Percentiles rank a stretch among this genome's conserved stretches.
Evolutionary conservation across 352 stramenopile genomes (phyloP).

Genomic region (Phytophthora pistaciae): DNA sequence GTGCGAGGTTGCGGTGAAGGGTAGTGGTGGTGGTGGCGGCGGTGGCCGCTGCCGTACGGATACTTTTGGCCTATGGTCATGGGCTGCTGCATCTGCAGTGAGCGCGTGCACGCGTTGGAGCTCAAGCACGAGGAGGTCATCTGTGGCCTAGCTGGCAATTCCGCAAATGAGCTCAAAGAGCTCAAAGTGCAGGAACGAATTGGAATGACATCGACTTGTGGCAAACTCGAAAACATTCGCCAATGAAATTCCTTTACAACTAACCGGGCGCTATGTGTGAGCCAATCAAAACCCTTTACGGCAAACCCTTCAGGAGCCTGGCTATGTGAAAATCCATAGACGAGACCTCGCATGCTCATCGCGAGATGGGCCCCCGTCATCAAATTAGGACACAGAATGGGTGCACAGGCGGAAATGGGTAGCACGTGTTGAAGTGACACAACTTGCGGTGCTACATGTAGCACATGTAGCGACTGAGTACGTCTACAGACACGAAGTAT

Average conservation of each 20-base stretch:
- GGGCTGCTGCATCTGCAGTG: slow-evolving; percentile 37
- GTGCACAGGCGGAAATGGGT: neutral
- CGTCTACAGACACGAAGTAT: too few relatives aligned
- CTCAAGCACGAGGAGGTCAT: slow-evolving; percentile 35
- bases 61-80: slow-evolving; percentile 41
- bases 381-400: neutral
- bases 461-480: too few relatives aligned
- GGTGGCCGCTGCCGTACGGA: slow-evolving; percentile 4
- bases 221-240: too few relatives aligned
- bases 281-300: too few relatives aligned
- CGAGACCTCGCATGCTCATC: slow-evolving; percentile 3
- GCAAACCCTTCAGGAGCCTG: too few relatives aligned
- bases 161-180: slow-evolving; percentile 21
- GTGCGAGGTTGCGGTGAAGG: slow-evolving; percentile 15
- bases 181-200: too few relatives aligned
- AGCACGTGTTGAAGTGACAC: neutral
- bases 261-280: too few relatives aligned
- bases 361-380: neutral
- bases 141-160: slow-evolving; percentile 1
- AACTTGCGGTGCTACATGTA: neutral
- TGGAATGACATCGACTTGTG: too few relatives aligned
- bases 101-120: slow-evolving; percentile 9
- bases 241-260: too few relatives aligned
- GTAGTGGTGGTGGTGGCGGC: slow-evolving; percentile 13
- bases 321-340: neutral